Conservation (phyloP, 1,284 basidiomycete genomes). For the Sanguinoderma infundibulare region DNA sequence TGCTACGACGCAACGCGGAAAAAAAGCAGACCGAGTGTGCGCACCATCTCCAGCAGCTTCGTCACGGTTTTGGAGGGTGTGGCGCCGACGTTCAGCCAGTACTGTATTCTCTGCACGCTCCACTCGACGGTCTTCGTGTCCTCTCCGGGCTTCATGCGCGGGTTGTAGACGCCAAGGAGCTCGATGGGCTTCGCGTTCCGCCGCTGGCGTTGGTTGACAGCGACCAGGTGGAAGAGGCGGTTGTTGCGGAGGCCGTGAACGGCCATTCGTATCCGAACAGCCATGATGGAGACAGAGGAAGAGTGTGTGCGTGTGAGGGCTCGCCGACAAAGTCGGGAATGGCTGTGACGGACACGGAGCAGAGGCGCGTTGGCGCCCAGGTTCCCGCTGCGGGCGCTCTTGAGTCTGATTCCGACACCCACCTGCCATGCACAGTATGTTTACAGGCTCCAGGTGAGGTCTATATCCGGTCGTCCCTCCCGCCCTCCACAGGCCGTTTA, state of each 20-base stretch:
- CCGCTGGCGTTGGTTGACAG: slow-evolving; percentile 75
- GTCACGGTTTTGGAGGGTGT: slow-evolving; percentile 82
- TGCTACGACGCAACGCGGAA: not conserved
- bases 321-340: not conserved
- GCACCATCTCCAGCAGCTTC: slow-evolving; percentile 79
- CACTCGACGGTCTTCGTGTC: slow-evolving; percentile 82
- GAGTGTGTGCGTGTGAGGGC: not conserved
- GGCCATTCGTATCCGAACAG: slow-evolving; percentile 85
- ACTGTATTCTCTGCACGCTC: slow-evolving; percentile 89
- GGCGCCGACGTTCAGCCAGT: slow-evolving; percentile 89
- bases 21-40: slow-evolving; percentile 39
- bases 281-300: slow-evolving; percentile 53
- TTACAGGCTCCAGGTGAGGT: no score
- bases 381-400: no score
- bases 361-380: no score
- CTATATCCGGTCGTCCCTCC: no score
- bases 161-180: slow-evolving; percentile 88
- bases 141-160: slow-evolving; percentile 53
- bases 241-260: slow-evolving; percentile 83
- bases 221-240: slow-evolving; percentile 89
- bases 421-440: no score
- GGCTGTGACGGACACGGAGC: not conserved
- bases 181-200: slow-evolving; percentile 93
- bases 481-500: no score
- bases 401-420: no score